Evolutionary conservation across 768 basidiomycete genomes (phyloP), one percentile per base, ranked within the genome.

Genomic region (Lepiota subincarnata): DNA sequence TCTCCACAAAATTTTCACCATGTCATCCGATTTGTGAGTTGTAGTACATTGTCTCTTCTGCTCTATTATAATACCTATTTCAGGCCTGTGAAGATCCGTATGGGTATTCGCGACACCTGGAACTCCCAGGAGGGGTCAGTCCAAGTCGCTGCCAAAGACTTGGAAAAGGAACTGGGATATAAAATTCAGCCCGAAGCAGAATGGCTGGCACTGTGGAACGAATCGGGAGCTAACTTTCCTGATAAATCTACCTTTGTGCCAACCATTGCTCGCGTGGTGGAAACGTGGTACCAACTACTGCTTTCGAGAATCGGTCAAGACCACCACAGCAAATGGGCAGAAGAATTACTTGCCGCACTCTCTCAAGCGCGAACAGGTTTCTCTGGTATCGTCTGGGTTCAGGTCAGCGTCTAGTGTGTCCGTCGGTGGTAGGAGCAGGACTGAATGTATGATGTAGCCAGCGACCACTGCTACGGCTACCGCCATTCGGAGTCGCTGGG

Each of bases 51-150:
- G 14, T 19, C 13, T 31, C 14, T 43, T 7, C 7, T 19, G 18
- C 24, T 43, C 7, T 4, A 19, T 11, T 6, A 24, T 20, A 4
- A 45, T 37, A 41, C 43, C 3, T 24, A 22, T 24, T 1, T 12
- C 46, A 74, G 73, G 28, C 72, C 73, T 19, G 59, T 72, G 46
- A 70, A 71, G 52, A 60, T 73, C 44, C 69, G 72, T 22, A 60
- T 67, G 12, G 72, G 70, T 28, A 65, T 72, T 31, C 70, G 72
- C 14, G 73, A 75, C 46, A 57, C 59, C 26, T 72, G 72, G 70
- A 67, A 71, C 36, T 60, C 65, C 5, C 59, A 68, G 28, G 59
- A 59, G 6, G 66, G 68, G 0, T 60, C 64, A 3, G 55, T 75
- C 8, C 62, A 64, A 13, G 54, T 57, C 10, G 57, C 68, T 12